Evolutionary conservation across 805 yeast species (phyloP).

Genomic region (Suhomyces prunicola): DNA sequence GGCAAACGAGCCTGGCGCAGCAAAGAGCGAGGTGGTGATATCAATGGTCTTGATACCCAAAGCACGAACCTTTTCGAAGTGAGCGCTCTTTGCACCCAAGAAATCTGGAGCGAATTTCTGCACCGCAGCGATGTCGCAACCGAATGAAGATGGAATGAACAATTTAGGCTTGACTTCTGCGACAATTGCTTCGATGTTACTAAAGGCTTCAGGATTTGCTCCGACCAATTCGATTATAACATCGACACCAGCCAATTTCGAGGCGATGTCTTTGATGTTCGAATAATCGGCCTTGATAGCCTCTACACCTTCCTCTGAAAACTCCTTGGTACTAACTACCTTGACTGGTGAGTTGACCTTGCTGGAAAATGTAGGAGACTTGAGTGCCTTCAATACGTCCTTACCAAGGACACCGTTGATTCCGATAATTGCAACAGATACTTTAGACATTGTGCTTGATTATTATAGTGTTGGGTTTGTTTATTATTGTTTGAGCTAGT

Average conservation of each 20-base stretch:
- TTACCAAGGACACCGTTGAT: conserved; percentile 50
- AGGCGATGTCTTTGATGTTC: conserved; percentile 23
- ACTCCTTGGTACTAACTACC: conserved; percentile 43
- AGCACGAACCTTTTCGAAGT: conserved; percentile 22
- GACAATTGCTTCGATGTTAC: conserved; percentile 37
- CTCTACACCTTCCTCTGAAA: conserved; percentile 35
- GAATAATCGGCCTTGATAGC: conserved; percentile 35
- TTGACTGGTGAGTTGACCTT: conserved; percentile 48
- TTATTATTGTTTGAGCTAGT: not conserved
- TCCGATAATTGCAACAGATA: conserved; percentile 51
- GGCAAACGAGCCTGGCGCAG: conserved; percentile 30
- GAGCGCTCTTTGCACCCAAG: conserved; percentile 29
- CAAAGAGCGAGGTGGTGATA: conserved; percentile 39
- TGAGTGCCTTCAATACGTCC: conserved; percentile 45
- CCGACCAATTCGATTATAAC: conserved; percentile 47
- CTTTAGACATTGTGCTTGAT: not conserved
- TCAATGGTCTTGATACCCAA: conserved; percentile 42
- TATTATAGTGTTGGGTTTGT: not conserved
- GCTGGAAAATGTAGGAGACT: conserved; percentile 38
- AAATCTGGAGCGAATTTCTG: conserved; percentile 32
- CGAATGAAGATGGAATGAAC: conserved; percentile 62
- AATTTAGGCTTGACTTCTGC: conserved; percentile 44
- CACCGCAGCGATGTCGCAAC: conserved; percentile 38
- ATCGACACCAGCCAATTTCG: conserved; percentile 46
- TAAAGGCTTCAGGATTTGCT: conserved; percentile 27